Evolutionary conservation across 2,329 filamentous ascomycete genomes (phyloP).

Genomic region (Trichoderma brevicompactum): DNA sequence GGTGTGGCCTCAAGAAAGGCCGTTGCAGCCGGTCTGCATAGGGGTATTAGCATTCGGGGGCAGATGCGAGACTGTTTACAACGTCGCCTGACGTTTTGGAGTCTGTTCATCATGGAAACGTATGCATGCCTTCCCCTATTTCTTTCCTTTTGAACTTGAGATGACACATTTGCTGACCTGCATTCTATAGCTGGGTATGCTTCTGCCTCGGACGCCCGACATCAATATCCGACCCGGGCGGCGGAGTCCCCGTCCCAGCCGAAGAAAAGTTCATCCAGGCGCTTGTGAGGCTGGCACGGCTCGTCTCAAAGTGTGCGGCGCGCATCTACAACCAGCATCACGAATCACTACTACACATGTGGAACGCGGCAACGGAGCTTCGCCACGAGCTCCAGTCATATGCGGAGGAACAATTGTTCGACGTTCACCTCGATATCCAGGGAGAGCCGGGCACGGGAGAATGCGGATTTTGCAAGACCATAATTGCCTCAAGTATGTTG

Average conservation of each 20-base stretch:
- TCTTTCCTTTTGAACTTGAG: no score
- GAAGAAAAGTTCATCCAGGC: slow-evolving; percentile 19
- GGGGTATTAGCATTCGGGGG: slow-evolving; percentile 19
- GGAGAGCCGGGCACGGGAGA: slow-evolving; percentile 17
- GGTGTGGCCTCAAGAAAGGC: slow-evolving; percentile 17
- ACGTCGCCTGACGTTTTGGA: slow-evolving; percentile 11
- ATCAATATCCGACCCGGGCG: slow-evolving; percentile 15
- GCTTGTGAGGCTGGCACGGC: slow-evolving; percentile 2
- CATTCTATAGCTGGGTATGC: slow-evolving; percentile 6
- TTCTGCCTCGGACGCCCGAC: slow-evolving; percentile 23
- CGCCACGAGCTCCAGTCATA: slow-evolving; percentile 17
- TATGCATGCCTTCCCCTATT: not conserved
- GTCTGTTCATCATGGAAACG: slow-evolving; percentile 19
- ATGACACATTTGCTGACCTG: not conserved
- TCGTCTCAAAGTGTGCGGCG: slow-evolving; percentile 11
- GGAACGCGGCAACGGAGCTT: slow-evolving; percentile 21
- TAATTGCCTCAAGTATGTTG: slow-evolving; percentile 4
- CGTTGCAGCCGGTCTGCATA: slow-evolving; percentile 19
- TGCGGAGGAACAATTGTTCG: slow-evolving; percentile 9
- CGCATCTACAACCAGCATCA: slow-evolving; percentile 24
- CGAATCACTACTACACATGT: slow-evolving; percentile 24
- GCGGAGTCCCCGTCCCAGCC: slow-evolving; percentile 17
- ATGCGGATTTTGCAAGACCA: slow-evolving; percentile 24
- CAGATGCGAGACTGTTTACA: slow-evolving; percentile 21
- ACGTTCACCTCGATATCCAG: slow-evolving; percentile 6